phyloP scores from a whole-genome alignment of 495 filamentous ascomycete genomes.

The Thermothielavioides terrestris region DNA sequence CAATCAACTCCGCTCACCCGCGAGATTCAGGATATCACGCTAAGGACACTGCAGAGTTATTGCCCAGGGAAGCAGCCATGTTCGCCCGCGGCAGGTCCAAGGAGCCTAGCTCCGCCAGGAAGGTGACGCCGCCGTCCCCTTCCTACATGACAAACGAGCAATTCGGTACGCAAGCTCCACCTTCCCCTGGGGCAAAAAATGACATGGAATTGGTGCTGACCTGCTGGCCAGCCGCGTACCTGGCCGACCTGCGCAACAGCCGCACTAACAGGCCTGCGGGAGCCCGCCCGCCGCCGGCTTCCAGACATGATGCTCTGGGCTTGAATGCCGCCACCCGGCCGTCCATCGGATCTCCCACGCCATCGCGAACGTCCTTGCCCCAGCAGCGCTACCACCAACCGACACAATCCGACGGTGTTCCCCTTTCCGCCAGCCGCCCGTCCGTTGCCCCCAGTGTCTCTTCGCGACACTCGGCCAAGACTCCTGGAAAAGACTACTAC shows the following conservation, averaged over 20 bases:
- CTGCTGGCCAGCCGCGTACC: conserved; percentile 70
- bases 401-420: conserved; percentile 22
- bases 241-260: conserved; percentile 72
- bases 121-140: conserved; percentile 63
- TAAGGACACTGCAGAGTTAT: neutral
- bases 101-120: conserved; percentile 37
- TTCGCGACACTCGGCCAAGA: conserved; percentile 32
- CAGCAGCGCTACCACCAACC: conserved; percentile 23
- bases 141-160: conserved; percentile 82
- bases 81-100: conserved; percentile 26
- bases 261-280: conserved; percentile 67
- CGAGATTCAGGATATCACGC: neutral
- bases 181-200: too few species aligned
- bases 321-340: conserved; percentile 21
- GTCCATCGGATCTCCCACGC: conserved; percentile 30
- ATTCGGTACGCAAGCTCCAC: conserved; percentile 53
- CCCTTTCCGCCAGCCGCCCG: conserved; percentile 21
- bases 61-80: conserved; percentile 18
- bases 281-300: conserved; percentile 63
- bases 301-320: conserved; percentile 24
- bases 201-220: too few species aligned
- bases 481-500: conserved; percentile 38
- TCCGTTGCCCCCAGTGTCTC: conserved; percentile 32
- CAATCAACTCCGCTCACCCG: neutral
- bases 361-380: conserved; percentile 33